Percentiles rank a stretch among this genome's conserved stretches.
These are phyloP conservation scores for Copromyces sp. DNA, from an alignment of 495 filamentous ascomycete species.

Conservation along the genomic window DNA sequence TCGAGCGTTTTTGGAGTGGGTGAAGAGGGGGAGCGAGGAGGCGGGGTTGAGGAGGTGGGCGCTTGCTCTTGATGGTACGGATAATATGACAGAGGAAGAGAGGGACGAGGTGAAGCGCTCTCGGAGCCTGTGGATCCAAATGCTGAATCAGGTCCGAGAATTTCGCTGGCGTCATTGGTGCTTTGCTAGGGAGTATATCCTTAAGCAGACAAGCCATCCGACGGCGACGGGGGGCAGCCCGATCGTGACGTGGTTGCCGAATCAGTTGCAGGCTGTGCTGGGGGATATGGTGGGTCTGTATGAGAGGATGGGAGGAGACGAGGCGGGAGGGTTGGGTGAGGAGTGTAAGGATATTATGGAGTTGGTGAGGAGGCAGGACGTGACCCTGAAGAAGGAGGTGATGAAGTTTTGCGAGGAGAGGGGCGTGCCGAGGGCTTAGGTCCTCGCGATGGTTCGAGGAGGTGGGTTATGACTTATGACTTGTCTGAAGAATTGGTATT, in stretches of 20 bases:
- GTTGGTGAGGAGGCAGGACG: constrained; percentile 52
- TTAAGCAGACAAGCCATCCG: constrained; percentile 70
- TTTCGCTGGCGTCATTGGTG: constrained; percentile 94
- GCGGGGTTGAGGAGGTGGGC: constrained; percentile 54
- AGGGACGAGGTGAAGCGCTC: constrained; percentile 26
- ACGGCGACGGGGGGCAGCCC: constrained; percentile 87
- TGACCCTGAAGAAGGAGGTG: constrained; percentile 68
- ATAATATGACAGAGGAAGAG: constrained; percentile 13
- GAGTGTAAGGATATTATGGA: constrained; percentile 57
- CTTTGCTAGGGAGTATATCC: constrained; percentile 89
- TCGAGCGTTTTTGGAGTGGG: constrained; percentile 67
- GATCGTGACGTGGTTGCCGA: constrained; percentile 85
- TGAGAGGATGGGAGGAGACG: constrained; percentile 36
- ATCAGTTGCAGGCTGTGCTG: constrained; percentile 70
- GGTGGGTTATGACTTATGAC: background rate
- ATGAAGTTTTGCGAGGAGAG: constrained; percentile 69
- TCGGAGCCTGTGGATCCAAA: constrained; percentile 51
- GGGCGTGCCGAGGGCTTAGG: constrained; percentile 26
- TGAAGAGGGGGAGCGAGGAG: constrained; percentile 44
- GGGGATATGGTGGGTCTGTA: constrained; percentile 60
- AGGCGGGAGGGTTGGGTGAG: constrained; percentile 19
- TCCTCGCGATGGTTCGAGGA: background rate
- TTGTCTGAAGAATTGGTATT: background rate
- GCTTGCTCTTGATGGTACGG: constrained; percentile 38
- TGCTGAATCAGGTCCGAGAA: constrained; percentile 74